Evolutionary conservation across 1,284 basidiomycete genomes (phyloP).

Genomic region (Apiotrichum veenhuisii): DNA sequence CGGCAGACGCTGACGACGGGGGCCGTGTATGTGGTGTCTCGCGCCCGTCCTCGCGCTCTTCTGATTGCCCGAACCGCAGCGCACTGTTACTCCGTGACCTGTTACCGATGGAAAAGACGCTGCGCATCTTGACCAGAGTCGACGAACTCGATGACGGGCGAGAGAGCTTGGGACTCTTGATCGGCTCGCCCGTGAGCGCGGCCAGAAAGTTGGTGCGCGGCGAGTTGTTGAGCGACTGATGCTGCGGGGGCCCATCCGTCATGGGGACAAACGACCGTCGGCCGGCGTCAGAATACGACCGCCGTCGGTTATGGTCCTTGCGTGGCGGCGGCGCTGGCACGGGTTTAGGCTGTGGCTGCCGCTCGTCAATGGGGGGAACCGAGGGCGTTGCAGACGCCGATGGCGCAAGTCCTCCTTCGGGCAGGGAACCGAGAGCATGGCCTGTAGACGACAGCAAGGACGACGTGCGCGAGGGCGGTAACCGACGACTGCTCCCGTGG

Average conservation of each 20-base stretch:
- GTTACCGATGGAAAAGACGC: conserved; percentile 32
- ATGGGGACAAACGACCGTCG: background rate
- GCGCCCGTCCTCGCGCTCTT: conserved; percentile 25
- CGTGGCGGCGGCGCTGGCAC: background rate
- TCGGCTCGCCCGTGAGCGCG: background rate
- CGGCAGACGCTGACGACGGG: conserved; percentile 20
- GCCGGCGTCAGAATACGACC: conserved; percentile 16
- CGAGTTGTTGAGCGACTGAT: background rate
- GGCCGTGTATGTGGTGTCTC: conserved; percentile 7
- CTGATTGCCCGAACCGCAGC: conserved; percentile 26
- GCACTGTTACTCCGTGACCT: conserved; percentile 36
- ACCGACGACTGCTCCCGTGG: background rate
- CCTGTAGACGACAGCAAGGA: background rate
- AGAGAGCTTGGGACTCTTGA: background rate
- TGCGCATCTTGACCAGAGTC: conserved; percentile 36
- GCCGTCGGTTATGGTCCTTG: conserved; percentile 6
- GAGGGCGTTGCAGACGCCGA: background rate
- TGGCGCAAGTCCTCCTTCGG: background rate
- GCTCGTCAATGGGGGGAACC: background rate
- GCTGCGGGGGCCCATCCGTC: background rate
- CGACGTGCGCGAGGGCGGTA: background rate
- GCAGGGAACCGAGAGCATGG: background rate
- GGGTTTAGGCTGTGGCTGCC: no score
- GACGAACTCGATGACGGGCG: conserved; percentile 41
- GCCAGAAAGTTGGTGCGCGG: background rate